These are phyloP conservation scores for Serendipita indica DNA, from an alignment of 768 basidiomycete genomes.

Conservation along the genomic window DNA sequence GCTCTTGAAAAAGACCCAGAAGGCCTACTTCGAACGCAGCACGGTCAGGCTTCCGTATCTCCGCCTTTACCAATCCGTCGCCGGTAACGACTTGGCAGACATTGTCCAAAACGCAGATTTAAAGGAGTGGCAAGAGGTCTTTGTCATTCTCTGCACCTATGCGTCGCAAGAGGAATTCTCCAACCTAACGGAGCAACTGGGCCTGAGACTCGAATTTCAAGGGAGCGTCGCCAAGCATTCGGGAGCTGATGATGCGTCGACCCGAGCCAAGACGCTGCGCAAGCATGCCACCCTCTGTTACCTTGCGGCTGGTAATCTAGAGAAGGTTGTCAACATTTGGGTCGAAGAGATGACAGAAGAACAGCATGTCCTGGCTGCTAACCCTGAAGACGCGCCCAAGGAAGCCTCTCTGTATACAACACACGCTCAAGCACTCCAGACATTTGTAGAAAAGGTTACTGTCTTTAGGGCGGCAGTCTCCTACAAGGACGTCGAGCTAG, in stretches of 20 bases:
- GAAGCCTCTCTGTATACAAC: constrained; percentile 49
- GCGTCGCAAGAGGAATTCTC: constrained; percentile 73
- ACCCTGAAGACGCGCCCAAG: constrained; percentile 12
- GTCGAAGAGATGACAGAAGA: constrained; percentile 79
- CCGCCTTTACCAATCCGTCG: constrained; percentile 87
- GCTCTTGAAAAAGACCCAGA: constrained; percentile 74
- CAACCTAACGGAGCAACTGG: constrained; percentile 80
- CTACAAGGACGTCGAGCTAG: constrained; percentile 62
- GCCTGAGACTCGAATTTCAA: constrained; percentile 78
- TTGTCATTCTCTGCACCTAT: constrained; percentile 92
- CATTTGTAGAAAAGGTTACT: constrained; percentile 92
- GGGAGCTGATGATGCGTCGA: constrained; percentile 29
- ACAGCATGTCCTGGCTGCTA: constrained; percentile 24
- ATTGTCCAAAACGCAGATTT: constrained; percentile 94
- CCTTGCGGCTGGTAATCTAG: constrained; percentile 77
- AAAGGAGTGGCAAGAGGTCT: constrained; percentile 90
- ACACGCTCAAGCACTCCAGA: constrained; percentile 75
- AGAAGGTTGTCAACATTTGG: constrained; percentile 85
- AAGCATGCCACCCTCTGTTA: constrained; percentile 89
- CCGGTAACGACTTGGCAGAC: constrained; percentile 80
- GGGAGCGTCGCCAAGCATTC: constrained; percentile 43
- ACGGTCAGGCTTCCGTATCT: constrained; percentile 70
- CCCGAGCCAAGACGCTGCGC: constrained; percentile 39
- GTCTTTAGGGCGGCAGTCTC: constrained; percentile 79
- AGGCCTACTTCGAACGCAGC: constrained; percentile 79